phyloP scores from a whole-genome alignment of 495 filamentous ascomycete genomes.

The Staphylotrichum longicolle region DNA sequence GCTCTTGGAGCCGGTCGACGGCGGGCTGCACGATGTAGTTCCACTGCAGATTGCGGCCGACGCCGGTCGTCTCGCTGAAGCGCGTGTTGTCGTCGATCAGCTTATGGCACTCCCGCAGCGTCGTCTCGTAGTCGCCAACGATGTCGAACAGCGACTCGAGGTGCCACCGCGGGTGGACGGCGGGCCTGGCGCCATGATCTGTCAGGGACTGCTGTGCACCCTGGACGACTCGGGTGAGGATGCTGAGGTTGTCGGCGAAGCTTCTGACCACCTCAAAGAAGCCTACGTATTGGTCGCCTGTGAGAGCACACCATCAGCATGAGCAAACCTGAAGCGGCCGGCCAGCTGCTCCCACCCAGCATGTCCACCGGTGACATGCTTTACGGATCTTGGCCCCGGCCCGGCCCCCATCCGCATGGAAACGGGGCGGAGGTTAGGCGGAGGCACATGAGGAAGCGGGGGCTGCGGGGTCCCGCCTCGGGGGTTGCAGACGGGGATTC shows the following conservation, averaged over 20 bases:
- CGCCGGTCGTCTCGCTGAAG: neutral
- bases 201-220: neutral
- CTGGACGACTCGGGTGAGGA: neutral
- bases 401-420: too few species aligned
- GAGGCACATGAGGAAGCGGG: too few species aligned
- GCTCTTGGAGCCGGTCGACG: neutral
- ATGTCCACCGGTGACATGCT: too few species aligned
- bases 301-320: too few species aligned
- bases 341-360: too few species aligned
- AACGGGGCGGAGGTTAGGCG: too few species aligned
- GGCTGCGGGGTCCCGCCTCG: too few species aligned
- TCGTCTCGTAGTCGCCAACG: neutral
- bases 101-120: neutral
- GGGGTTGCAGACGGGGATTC: too few species aligned
- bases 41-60: neutral
- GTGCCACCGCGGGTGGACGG: slow-evolving; percentile 1
- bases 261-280: neutral
- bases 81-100: neutral
- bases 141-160: slow-evolving; percentile 1
- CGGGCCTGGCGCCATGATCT: neutral
- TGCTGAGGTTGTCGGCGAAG: neutral
- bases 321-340: too few species aligned
- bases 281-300: neutral
- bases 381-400: too few species aligned
- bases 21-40: neutral